Percentiles rank a stretch among this genome's conserved stretches.
Conservation (phyloP, 768 basidiomycete genomes). For the Leccinum imitatum region DNA sequence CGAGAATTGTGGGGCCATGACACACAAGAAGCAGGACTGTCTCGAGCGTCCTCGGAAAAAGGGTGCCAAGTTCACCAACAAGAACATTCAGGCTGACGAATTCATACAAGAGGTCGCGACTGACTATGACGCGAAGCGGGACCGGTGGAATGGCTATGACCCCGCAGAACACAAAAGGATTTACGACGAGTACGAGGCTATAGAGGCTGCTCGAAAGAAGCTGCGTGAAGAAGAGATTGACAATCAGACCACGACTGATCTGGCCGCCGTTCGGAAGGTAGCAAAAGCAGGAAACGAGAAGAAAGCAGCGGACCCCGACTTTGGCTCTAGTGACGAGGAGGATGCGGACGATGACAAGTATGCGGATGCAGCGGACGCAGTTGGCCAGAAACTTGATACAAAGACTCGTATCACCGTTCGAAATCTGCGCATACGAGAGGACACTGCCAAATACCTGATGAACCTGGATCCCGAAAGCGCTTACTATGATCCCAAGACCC, state of each 20-base stretch:
- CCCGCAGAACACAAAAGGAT: constrained; percentile 80
- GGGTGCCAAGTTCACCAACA: constrained; percentile 91
- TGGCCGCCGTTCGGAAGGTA: constrained; percentile 90
- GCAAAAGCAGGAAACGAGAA: constrained; percentile 82
- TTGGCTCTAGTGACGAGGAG: constrained; percentile 95
- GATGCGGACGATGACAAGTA: constrained; percentile 98
- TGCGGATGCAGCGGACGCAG: constrained; percentile 95
- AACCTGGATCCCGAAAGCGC: constrained; percentile 94
- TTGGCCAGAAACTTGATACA: constrained; percentile 96
- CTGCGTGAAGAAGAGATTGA: constrained; percentile 96
- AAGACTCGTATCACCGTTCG: constrained; percentile 98
- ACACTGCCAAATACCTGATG: constrained; percentile 98
- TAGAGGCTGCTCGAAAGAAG: constrained; percentile 89
- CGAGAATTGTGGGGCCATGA: constrained; percentile 98
- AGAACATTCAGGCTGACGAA: constrained; percentile 90
- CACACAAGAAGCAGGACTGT: constrained; percentile 89
- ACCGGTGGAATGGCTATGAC: constrained; percentile 99
- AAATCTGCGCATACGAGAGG: constrained; percentile 97
- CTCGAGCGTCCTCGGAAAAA: constrained; percentile 95
- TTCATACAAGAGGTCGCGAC: constrained; percentile 73
- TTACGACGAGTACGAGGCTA: constrained; percentile 91
- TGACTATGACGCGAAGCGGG: constrained; percentile 92
- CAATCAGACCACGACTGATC: constrained; percentile 90
- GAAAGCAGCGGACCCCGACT: constrained; percentile 80
- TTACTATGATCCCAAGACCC: constrained; percentile 99